These are phyloP conservation scores for Psilocybe cubensis DNA, from an alignment of 768 basidiomycete genomes.

Conservation along the genomic window DNA sequence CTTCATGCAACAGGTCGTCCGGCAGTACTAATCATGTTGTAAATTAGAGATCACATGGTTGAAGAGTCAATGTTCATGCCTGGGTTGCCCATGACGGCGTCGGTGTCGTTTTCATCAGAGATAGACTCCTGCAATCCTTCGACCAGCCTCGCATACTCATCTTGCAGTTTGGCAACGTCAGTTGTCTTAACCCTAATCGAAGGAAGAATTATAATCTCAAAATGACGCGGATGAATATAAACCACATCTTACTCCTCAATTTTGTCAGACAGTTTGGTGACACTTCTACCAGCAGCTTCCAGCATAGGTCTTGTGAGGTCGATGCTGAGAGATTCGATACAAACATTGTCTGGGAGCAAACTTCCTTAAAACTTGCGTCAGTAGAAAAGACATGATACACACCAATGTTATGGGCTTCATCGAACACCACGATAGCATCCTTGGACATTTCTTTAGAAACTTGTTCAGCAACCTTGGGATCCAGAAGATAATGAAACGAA, in stretches of 20 bases:
- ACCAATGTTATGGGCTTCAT: conserved; percentile 99
- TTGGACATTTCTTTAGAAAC: conserved; percentile 98
- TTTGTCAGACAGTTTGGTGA: conserved; percentile 83
- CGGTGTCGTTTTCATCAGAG: conserved; percentile 63
- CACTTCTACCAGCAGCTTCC: conserved; percentile 90
- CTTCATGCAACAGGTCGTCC: conserved; percentile 93
- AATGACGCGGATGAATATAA: neutral
- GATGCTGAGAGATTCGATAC: conserved; percentile 97
- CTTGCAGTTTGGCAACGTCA: conserved; percentile 92
- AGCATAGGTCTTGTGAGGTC: conserved; percentile 98
- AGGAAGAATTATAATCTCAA: neutral
- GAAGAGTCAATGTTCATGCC: conserved; percentile 45
- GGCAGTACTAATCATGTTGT: conserved; percentile 66
- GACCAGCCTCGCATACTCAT: conserved; percentile 95
- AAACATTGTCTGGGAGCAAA: conserved; percentile 87
- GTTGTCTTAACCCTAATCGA: conserved; percentile 96
- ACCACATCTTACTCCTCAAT: conserved; percentile 82
- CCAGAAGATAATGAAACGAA: conserved; percentile 97
- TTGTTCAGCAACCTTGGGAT: conserved; percentile 99
- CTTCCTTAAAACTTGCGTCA: neutral
- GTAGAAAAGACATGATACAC: conserved; percentile 17
- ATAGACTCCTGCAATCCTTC: conserved; percentile 86
- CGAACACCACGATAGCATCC: conserved; percentile 98
- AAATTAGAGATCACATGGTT: neutral
- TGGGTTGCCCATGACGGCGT: conserved; percentile 89